Percentiles rank a stretch among this genome's conserved stretches.
These are phyloP conservation scores for Leucaena leucocephala DNA, from an alignment of 306 rosid genomes.

Conservation along the genomic window DNA sequence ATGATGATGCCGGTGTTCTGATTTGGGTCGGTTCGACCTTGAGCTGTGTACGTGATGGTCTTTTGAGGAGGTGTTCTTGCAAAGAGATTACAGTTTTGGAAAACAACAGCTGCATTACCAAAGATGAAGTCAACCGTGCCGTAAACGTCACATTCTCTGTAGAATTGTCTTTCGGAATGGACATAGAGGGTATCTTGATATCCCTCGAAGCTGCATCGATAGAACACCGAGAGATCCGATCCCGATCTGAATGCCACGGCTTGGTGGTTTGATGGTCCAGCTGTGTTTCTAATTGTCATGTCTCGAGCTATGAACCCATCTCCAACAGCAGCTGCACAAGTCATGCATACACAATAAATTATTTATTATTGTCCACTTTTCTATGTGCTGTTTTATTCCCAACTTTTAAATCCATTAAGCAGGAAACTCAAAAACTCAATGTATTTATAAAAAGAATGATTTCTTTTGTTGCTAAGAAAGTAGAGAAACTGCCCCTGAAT, in stretches of 20 bases:
- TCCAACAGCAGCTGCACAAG: constrained; percentile 62
- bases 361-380: not conserved
- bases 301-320: constrained; percentile 69
- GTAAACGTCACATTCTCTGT: constrained; percentile 67
- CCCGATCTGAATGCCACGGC: constrained; percentile 85
- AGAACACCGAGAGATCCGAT: constrained; percentile 75
- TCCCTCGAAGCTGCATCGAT: constrained; percentile 73
- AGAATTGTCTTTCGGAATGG: constrained; percentile 72
- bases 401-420: not conserved
- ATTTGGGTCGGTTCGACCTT: constrained; percentile 64
- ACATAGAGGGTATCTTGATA: constrained; percentile 82
- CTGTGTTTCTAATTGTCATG: constrained; percentile 78
- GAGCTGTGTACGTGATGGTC: constrained; percentile 67
- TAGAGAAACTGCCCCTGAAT: not conserved
- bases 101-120: constrained; percentile 72
- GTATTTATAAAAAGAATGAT: not conserved
- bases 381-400: not conserved
- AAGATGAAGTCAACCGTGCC: constrained; percentile 85
- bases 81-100: constrained; percentile 65
- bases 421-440: not conserved
- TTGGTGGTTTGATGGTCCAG: constrained; percentile 69
- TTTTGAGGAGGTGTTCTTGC: constrained; percentile 65
- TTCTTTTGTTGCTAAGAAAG: not conserved
- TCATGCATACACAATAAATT: not conserved
- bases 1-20: constrained; percentile 79